A percentile compares a stretch with the other conserved stretches of the same genome.
Conservation (phyloP, 495 filamentous ascomycete species). For the Podospora didyma region DNA sequence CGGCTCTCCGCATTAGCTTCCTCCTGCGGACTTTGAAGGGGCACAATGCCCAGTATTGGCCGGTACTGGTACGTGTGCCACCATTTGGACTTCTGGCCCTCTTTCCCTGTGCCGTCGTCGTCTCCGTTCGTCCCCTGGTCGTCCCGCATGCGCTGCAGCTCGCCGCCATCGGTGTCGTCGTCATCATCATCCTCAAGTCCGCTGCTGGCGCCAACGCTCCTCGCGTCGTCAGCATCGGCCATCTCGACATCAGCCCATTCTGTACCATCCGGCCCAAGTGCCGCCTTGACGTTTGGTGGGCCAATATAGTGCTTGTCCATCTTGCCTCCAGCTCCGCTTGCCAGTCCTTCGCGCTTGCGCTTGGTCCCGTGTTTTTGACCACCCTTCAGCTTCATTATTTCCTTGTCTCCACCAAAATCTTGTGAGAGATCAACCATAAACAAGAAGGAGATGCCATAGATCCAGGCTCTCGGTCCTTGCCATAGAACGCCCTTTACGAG, state of each 20-base stretch:
- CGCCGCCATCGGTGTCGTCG: slow-evolving; percentile 35
- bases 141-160: slow-evolving; percentile 36
- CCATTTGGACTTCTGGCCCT: slow-evolving; percentile 35
- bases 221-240: slow-evolving; percentile 37
- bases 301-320: slow-evolving; percentile 47
- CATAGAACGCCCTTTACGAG: slow-evolving; percentile 79
- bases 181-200: slow-evolving; percentile 39
- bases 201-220: slow-evolving; percentile 32
- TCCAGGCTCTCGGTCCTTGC: slow-evolving; percentile 76
- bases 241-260: slow-evolving; percentile 36
- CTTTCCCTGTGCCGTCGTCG: slow-evolving; percentile 13
- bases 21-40: slow-evolving; percentile 46
- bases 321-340: slow-evolving; percentile 55
- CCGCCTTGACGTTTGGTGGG: slow-evolving; percentile 26
- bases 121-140: slow-evolving; percentile 15
- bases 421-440: slow-evolving; percentile 87
- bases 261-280: slow-evolving; percentile 43
- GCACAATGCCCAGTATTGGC: slow-evolving; percentile 83
- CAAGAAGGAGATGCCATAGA: slow-evolving; percentile 80
- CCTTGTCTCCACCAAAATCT: slow-evolving; percentile 52
- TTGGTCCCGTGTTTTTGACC: slow-evolving; percentile 43
- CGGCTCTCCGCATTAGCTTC: slow-evolving; percentile 11
- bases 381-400: slow-evolving; percentile 3
- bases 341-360: slow-evolving; percentile 43
- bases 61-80: slow-evolving; percentile 91